A percentile compares a stretch with the other conserved stretches of the same genome.
Evolutionary conservation across 2,329 filamentous ascomycete species (phyloP).

Genomic region (Cordyceps militaris): DNA sequence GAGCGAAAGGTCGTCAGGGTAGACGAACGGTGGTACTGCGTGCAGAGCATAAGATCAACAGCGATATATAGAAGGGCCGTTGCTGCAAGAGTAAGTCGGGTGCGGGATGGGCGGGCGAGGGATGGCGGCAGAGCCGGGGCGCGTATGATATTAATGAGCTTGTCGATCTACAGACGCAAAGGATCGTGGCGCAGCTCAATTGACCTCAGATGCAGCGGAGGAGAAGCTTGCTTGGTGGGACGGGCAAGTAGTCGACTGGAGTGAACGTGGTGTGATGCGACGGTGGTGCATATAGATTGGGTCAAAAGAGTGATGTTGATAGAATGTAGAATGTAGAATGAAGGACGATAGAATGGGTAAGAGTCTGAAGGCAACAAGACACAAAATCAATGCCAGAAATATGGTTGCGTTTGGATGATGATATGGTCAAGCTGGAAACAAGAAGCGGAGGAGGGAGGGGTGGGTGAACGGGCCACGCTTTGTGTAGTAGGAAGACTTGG

Average conservation of each 20-base stretch:
- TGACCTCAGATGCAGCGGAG: neutral
- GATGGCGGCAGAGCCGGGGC: neutral
- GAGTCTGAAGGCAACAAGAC: neutral
- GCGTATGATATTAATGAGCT: neutral
- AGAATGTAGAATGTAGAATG: neutral
- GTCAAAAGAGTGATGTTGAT: neutral
- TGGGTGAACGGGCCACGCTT: neutral
- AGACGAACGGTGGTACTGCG: neutral
- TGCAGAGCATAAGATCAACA: neutral
- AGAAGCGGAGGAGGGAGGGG: neutral
- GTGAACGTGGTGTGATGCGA: neutral
- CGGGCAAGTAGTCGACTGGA: neutral
- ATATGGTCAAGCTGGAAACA: neutral
- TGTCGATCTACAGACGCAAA: neutral
- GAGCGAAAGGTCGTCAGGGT: neutral
- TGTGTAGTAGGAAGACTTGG: constrained; percentile 2
- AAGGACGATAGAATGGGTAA: neutral
- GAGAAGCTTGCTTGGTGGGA: neutral
- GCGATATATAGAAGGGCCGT: neutral
- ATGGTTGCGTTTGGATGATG: neutral
- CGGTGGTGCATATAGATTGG: neutral
- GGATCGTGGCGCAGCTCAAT: constrained; percentile 5
- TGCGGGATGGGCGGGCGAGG: neutral
- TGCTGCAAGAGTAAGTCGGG: neutral
- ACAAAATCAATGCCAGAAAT: neutral